Evolutionary conservation across 768 basidiomycete genomes (phyloP), one percentile per base, ranked within the genome.

Genomic region (Collybia sp.): DNA sequence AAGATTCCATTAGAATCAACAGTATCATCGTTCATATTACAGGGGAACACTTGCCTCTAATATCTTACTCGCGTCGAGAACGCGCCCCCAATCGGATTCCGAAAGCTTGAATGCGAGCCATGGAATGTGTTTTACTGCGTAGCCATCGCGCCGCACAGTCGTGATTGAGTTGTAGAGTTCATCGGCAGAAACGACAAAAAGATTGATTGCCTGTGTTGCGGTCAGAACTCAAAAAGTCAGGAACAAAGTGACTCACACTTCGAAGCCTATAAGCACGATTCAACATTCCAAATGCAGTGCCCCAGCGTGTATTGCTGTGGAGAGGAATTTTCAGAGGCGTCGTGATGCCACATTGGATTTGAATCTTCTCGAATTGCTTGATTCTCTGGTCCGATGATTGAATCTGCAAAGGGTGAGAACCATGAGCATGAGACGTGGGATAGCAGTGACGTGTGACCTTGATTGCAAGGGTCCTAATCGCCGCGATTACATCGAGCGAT

Each of bases 401-500:
- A 34, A 59, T 62, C 60, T 59, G 37, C 12, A 18, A 44, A 45
- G 8, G 11, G 3, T 33, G 17, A 31, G 18, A n/a, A n/a, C n/a
- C 12, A 17, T 33, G 35, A 42, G 25, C 25, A 34, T 12, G 18
- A 20, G 12, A 15, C 15, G 47, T 12, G 25, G 31, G 13, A 40
- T 25, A 15, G 6, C 37, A 25, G 25, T 19, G 19, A 49, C 59
- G 44, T 44, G n/a, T n/a, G n/a, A 63, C 61, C 54, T 66, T 67
- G 53, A 66, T 54, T 1, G 58, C 56, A 1, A 66, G 45, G 0
- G 60, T 68, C 0, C 52, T 44, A 2, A 67, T 54, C 0, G 60
- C 50, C 0, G 65, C 58, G 32, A 69, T 56, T 3, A 64, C 61
- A 48, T 68, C 58, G 0, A 67, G 49, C 0, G 56, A 62, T 15